phyloP scores from a whole-genome alignment of 352 stramenopile genomes.

The Thraustotheca clavata region DNA sequence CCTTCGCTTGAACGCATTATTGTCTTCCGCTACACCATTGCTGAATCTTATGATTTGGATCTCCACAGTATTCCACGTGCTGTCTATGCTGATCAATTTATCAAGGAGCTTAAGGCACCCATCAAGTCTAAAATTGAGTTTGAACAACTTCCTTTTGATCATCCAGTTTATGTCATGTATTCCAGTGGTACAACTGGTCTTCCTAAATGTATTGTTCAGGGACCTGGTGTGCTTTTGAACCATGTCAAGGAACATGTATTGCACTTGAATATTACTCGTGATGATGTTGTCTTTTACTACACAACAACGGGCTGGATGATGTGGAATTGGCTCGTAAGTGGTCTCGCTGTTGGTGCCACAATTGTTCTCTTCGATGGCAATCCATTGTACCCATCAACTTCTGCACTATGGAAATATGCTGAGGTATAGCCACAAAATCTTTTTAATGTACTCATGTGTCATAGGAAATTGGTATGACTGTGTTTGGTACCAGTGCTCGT shows the following conservation, averaged over 20 bases:
- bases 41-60: conserved; percentile 42
- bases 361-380: conserved; percentile 77
- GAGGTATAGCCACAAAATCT: conserved; percentile 24
- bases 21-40: conserved; percentile 54
- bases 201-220: conserved; percentile 82
- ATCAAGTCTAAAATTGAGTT: conserved; percentile 41
- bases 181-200: conserved; percentile 78
- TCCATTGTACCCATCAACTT: conserved; percentile 46
- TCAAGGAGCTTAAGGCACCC: conserved; percentile 24
- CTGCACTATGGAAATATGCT: conserved; percentile 50
- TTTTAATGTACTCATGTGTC: neutral
- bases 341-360: conserved; percentile 53
- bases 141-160: conserved; percentile 69
- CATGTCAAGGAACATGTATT: conserved; percentile 76
- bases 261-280: conserved; percentile 51
- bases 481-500: conserved; percentile 67
- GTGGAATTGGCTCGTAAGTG: conserved; percentile 82
- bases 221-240: conserved; percentile 61
- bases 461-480: conserved; percentile 43
- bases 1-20: conserved; percentile 38
- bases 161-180: conserved; percentile 86
- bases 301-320: conserved; percentile 84
- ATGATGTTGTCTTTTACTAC: conserved; percentile 75
- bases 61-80: conserved; percentile 44
- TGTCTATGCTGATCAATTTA: conserved; percentile 47